Percentiles rank a stretch among this genome's conserved stretches.
Evolutionary conservation across 1,139 yeast genomes (phyloP).

Genomic region (Sugiyamaella paludigena): DNA sequence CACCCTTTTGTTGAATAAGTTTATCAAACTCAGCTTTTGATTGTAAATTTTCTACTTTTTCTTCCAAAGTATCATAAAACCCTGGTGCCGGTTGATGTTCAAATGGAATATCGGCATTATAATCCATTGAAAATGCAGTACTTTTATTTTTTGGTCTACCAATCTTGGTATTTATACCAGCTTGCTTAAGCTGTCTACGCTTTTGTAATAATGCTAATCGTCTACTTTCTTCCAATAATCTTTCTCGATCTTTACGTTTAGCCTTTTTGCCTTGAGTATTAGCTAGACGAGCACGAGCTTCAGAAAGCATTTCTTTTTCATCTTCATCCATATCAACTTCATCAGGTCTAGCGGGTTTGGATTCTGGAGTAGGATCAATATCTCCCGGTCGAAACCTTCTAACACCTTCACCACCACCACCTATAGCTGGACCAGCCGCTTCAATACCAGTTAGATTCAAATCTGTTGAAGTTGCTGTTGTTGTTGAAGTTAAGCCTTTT

Average conservation of each 20-base stretch:
- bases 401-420: constrained; percentile 36
- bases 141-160: constrained; percentile 55
- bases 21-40: constrained; percentile 47
- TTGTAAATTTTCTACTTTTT: constrained; percentile 43
- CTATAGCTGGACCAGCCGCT: constrained; percentile 44
- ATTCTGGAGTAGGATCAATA: constrained; percentile 68
- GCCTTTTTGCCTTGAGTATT: constrained; percentile 96
- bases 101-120: constrained; percentile 78
- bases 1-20: constrained; percentile 50
- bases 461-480: constrained; percentile 29
- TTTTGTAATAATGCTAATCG: constrained; percentile 75
- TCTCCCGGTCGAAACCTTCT: constrained; percentile 46
- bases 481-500: constrained; percentile 22
- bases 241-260: constrained; percentile 81
- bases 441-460: constrained; percentile 53
- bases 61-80: constrained; percentile 64
- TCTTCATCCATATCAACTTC: constrained; percentile 79
- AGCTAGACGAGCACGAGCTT: constrained; percentile 87
- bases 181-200: constrained; percentile 80
- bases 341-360: constrained; percentile 82
- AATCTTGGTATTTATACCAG: constrained; percentile 65
- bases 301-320: constrained; percentile 88
- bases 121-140: constrained; percentile 52
- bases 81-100: constrained; percentile 74
- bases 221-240: constrained; percentile 70